Conservation (phyloP, 768 basidiomycete genomes). For the Naganishia antarctica region DNA sequence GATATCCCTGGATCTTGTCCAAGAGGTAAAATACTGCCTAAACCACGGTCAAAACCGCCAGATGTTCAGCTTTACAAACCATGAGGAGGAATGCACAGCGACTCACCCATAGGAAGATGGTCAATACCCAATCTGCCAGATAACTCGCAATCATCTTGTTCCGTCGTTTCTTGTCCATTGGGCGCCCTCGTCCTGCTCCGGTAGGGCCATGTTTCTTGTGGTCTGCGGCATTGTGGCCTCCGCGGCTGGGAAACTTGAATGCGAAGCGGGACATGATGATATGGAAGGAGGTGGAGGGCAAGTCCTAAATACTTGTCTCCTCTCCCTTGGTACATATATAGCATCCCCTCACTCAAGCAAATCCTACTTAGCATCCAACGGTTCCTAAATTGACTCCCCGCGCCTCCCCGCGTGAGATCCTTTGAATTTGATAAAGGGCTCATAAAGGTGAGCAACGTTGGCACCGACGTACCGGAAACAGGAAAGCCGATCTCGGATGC, state of each 20-base stretch:
- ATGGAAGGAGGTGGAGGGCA: too few relatives aligned
- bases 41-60: too few relatives aligned
- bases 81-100: not conserved
- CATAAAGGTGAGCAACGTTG: too few relatives aligned
- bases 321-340: too few relatives aligned
- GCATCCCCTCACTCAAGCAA: too few relatives aligned
- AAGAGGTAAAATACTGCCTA: constrained; percentile 43
- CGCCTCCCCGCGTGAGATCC: too few relatives aligned
- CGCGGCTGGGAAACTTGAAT: not conserved
- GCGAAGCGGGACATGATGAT: not conserved
- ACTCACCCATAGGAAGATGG: constrained; percentile 46
- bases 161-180: constrained; percentile 20
- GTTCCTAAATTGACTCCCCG: too few relatives aligned
- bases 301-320: too few relatives aligned
- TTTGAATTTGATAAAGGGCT: too few relatives aligned
- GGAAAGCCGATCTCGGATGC: too few relatives aligned
- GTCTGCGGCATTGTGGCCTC: constrained; percentile 1
- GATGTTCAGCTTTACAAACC: not conserved
- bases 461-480: too few relatives aligned
- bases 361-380: too few relatives aligned
- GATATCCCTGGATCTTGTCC: constrained; percentile 50
- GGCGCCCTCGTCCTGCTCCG: not conserved
- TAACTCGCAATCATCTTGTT: constrained; percentile 38
- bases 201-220: constrained; percentile 10
- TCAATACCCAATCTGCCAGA: constrained; percentile 43